phyloP scores from a whole-genome alignment of 805 yeast species.

The Ogataea corticis region DNA sequence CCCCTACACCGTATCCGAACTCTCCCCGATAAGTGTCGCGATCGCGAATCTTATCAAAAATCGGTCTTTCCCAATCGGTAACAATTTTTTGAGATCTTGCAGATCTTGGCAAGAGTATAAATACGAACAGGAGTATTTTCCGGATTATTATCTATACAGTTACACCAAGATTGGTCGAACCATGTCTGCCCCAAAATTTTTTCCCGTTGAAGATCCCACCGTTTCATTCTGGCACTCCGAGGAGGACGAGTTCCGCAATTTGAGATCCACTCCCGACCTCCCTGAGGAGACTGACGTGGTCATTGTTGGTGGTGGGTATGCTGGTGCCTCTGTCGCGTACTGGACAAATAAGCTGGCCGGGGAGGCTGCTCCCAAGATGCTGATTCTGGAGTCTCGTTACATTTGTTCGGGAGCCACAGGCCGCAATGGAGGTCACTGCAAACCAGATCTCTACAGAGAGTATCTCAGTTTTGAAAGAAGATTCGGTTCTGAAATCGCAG shows the following conservation, averaged over 20 bases:
- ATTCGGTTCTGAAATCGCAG: slow-evolving; percentile 32
- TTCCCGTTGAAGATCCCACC: slow-evolving; percentile 26
- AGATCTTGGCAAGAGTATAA: neutral
- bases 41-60: slow-evolving; percentile 1
- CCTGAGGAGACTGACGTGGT: slow-evolving; percentile 42
- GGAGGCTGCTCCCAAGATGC: slow-evolving; percentile 5
- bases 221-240: slow-evolving; percentile 28
- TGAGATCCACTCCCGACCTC: slow-evolving; percentile 27
- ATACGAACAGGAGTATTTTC: neutral
- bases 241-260: slow-evolving; percentile 18
- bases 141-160: no score
- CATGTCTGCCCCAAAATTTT: slow-evolving; percentile 3
- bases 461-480: slow-evolving; percentile 17
- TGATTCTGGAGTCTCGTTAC: slow-evolving; percentile 41
- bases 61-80: neutral
- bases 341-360: slow-evolving; percentile 5
- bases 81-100: no score
- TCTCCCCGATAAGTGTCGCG: slow-evolving; percentile 1
- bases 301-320: slow-evolving; percentile 47
- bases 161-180: no score
- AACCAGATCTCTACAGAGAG: slow-evolving; percentile 34
- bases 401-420: slow-evolving; percentile 45
- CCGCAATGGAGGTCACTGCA: slow-evolving; percentile 50
- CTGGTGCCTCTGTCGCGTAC: slow-evolving; percentile 43
- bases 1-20: no score